Conservation (phyloP, 129 eudicot genomes). For the Pseudognaphalium luteoalbum region DNA sequence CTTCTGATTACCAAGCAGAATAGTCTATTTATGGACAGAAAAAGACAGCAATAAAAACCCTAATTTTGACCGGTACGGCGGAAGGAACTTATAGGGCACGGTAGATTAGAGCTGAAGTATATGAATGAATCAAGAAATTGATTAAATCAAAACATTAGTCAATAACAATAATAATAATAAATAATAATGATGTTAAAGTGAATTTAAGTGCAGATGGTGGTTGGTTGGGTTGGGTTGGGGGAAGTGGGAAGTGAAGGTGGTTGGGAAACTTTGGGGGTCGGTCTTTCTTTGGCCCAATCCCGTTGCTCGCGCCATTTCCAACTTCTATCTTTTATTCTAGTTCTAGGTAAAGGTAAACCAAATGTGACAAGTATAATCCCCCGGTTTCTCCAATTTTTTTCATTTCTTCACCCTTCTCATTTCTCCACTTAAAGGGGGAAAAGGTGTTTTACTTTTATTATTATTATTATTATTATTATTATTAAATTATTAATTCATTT, state of each 20-base stretch:
- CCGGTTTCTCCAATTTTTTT: no score
- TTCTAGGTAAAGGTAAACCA: no score
- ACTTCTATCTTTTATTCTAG: background rate
- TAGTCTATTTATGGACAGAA: background rate
- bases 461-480: no score
- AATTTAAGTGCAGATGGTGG: conserved; percentile 15
- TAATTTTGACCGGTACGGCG: conserved; percentile 18
- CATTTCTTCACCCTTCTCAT: no score
- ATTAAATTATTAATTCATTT: no score
- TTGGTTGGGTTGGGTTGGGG: no score
- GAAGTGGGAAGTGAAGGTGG: conserved; percentile 10
- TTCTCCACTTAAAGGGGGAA: no score
- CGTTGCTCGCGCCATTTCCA: conserved; percentile 28
- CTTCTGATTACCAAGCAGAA: background rate
- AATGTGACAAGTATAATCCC: no score
- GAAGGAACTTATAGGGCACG: conserved; percentile 35
- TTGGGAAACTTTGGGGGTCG: conserved; percentile 10
- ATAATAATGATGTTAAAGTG: background rate
- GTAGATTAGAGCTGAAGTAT: conserved; percentile 2
- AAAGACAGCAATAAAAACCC: conserved; percentile 22
- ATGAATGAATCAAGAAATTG: background rate
- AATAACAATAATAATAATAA: background rate
- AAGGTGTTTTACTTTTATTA: no score
- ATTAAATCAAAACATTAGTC: conserved; percentile 23
- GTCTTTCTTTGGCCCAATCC: conserved; percentile 1